Percentiles rank a stretch among this genome's conserved stretches.
Conservation (phyloP, 2,329 filamentous ascomycete species). For the Trichoderma asperellum region DNA sequence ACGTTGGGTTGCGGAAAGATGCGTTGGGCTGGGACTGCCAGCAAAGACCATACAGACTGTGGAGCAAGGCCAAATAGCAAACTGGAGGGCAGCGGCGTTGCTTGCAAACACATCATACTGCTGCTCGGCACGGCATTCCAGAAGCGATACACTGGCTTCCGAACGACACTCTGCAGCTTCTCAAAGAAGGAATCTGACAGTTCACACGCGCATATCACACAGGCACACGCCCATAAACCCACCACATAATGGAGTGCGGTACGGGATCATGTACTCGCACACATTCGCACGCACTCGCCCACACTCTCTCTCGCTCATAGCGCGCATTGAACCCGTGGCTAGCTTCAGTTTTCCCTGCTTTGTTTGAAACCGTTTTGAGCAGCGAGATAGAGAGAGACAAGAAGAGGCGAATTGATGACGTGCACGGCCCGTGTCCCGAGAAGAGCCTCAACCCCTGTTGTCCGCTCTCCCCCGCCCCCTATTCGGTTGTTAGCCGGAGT, state of each 20-base stretch:
- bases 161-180: slow-evolving; percentile 8
- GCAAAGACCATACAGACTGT: slow-evolving; percentile 17
- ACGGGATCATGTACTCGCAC: not conserved
- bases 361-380: slow-evolving; percentile 8
- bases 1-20: slow-evolving; percentile 26
- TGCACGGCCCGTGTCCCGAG: slow-evolving; percentile 29
- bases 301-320: slow-evolving; percentile 11
- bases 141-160: slow-evolving; percentile 14
- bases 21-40: slow-evolving; percentile 28
- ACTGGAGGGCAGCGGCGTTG: slow-evolving; percentile 22
- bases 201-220: slow-evolving; percentile 18
- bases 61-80: slow-evolving; percentile 25
- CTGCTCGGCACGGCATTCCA: slow-evolving; percentile 27
- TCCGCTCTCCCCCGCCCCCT: slow-evolving; percentile 22
- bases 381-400: slow-evolving; percentile 13
- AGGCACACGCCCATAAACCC: slow-evolving; percentile 5
- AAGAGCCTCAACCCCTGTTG: slow-evolving; percentile 28
- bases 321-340: slow-evolving; percentile 16
- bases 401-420: slow-evolving; percentile 28
- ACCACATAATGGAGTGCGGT: slow-evolving; percentile 4
- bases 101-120: slow-evolving; percentile 27
- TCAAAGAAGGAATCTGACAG: slow-evolving; percentile 14
- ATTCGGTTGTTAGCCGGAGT: slow-evolving; percentile 29
- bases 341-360: slow-evolving; percentile 19
- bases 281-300: not conserved